Percentiles rank a stretch among this genome's conserved stretches.
Evolutionary conservation across 495 filamentous ascomycete genomes (phyloP).

Genomic region (Talaromyces borbonicus): DNA sequence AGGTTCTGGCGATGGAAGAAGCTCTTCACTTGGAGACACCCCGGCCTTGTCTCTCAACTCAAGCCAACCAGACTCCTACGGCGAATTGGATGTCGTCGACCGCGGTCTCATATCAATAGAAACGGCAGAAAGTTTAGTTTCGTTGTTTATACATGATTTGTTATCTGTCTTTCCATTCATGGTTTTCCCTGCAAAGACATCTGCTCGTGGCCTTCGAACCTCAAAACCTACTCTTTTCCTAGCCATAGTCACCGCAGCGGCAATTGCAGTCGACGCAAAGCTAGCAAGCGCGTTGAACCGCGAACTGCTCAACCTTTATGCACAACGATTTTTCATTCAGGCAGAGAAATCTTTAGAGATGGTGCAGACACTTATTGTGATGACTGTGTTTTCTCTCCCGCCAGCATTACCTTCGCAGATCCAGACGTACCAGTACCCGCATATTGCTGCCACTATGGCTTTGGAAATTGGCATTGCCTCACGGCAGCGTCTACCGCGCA

Average conservation of each 20-base stretch:
- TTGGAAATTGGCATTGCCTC: constrained; percentile 41
- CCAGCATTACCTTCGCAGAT: constrained; percentile 35
- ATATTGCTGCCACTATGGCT: constrained; percentile 45
- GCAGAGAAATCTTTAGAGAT: constrained; percentile 45
- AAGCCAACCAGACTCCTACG: constrained; percentile 12
- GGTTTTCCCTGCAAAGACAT: constrained; percentile 24
- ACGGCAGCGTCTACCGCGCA: constrained; percentile 19
- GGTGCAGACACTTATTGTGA: constrained; percentile 40
- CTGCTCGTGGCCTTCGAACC: constrained; percentile 30
- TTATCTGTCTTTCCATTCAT: constrained; percentile 35
- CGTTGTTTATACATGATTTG: constrained; percentile 33
- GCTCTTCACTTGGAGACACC: not conserved
- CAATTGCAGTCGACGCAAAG: constrained; percentile 29
- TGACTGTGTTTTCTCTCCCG: constrained; percentile 41
- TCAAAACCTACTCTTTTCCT: constrained; percentile 42
- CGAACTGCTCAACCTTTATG: constrained; percentile 38
- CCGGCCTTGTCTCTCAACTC: constrained; percentile 21
- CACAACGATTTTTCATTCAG: constrained; percentile 36
- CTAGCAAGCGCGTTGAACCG: constrained; percentile 36
- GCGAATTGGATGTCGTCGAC: constrained; percentile 32
- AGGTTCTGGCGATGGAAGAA: constrained; percentile 1
- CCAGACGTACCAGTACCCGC: constrained; percentile 45
- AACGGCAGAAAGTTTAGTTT: constrained; percentile 31
- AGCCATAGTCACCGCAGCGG: constrained; percentile 38
- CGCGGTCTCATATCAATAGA: constrained; percentile 36